Evolutionary conservation across 83 land plant genomes (phyloP), one percentile per base, ranked within the genome.

Genomic region (Isoetes engelmannii): DNA sequence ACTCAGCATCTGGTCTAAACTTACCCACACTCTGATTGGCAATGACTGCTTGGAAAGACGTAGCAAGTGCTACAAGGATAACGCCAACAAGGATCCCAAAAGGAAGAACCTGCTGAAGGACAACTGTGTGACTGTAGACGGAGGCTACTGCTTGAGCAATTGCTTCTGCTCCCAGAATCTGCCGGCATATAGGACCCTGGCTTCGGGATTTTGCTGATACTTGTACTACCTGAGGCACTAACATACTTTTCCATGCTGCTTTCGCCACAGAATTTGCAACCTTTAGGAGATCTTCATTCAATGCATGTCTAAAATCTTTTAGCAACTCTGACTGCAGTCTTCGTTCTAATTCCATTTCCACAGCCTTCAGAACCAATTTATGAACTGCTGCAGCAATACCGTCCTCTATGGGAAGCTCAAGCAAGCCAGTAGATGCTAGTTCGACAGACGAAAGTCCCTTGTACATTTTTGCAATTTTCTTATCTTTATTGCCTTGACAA

Each of bases 41-140:
- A 58, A 70, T 51, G 48, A 58, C 72, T 4, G 60, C 10, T 74
- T 68, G 68, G 53, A 47, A 79, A 88, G 45, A 77, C 49, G 46
- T 81, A 79, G 37, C 84, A 48, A 95, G 67, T 48, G 97, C 82
- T 62, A 86, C 91, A 61, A 95, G 73, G 45, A 73, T 72, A 65
- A 89, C 80, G 56, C 99, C 97, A 44, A 88, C 85, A 46, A 88
- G 74, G 47, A 95, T 87, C 63, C 99, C 97, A 74, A 84, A 53
- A 47, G 97, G 97, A 15, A 95, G 53, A 21, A 86, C 66, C 55
- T 75, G 82, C 56, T 81, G 78, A 50, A 95, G 68, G 45, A 81
- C 79, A 20, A 13, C 53, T 8, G 93, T 75, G 2, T 71, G 73
- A 41, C 83, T 69, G 41, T 82, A 68, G 62, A 84, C 87, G 62